Base-by-base conservation (phyloP, 225 moss, liverwort and hornwort species). In the Rhytidiadelphus loreus region DNA sequence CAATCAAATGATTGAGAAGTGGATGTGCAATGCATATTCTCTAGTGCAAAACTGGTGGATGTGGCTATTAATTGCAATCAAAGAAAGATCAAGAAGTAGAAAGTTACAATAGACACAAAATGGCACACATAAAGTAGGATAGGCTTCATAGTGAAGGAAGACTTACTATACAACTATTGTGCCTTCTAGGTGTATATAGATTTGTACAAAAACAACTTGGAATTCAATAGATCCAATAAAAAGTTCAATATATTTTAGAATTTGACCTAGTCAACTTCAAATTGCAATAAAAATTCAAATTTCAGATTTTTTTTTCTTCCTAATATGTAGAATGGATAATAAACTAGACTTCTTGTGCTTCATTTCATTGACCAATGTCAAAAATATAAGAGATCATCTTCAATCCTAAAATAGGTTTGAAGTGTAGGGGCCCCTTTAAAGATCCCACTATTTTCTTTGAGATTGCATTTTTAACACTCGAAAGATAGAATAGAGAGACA, bases 401-500 rank as follows among this genome's bases (percentile, higher is more conserved):
- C 44, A 17, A 44, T 0, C 6, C 17, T 72, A 72, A 72, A 16
- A 43, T 1, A 44, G 0, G 16, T 28, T 2, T 72, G 6, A 43
- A 44, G 0, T 43, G 5, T 28, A 26, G 3, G 1, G 1, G 28
- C n/a, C n/a, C n/a, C n/a, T n/a, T n/a, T n/a, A n/a, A n/a, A n/a
- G n/a, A n/a, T n/a, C n/a, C n/a, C n/a, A n/a, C n/a, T n/a, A n/a
- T n/a, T n/a, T n/a, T n/a, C n/a, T n/a, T n/a, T n/a, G n/a, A n/a
- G n/a, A n/a, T n/a, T n/a, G n/a, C n/a, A n/a, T n/a, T n/a, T n/a
- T n/a, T n/a, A n/a, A n/a, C n/a, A n/a, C n/a, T n/a, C n/a, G n/a
- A n/a, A n/a, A n/a, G n/a, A n/a, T n/a, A n/a, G n/a, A n/a, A n/a
- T n/a, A n/a, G n/a, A n/a, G n/a, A n/a, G n/a, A n/a, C n/a, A n/a